These are phyloP conservation scores for Passalora sequoiae DNA, from an alignment of 2,329 filamentous ascomycete species.

Conservation along the genomic window DNA sequence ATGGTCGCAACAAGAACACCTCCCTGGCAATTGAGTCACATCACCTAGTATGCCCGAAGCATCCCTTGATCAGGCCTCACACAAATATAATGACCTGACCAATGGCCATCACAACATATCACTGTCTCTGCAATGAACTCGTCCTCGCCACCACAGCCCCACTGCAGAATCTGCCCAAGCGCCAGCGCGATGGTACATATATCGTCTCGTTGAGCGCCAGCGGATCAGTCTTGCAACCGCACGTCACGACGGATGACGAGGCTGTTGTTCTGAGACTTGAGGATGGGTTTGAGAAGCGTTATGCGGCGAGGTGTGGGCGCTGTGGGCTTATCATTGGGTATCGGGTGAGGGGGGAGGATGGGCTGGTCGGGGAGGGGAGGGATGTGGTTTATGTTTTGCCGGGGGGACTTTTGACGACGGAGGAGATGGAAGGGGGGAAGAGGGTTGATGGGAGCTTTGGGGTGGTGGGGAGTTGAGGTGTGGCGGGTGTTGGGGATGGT, in stretches of 20 bases:
- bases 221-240: constrained; percentile 14
- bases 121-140: constrained; percentile 63
- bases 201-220: constrained; percentile 50
- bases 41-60: too few species aligned
- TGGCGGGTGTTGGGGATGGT: constrained; percentile 1
- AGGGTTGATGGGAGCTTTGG: constrained; percentile 5
- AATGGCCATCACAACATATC: constrained; percentile 43
- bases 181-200: constrained; percentile 49
- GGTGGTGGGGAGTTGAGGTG: not conserved
- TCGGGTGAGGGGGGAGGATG: constrained; percentile 42
- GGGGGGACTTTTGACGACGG: constrained; percentile 54
- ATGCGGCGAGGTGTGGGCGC: constrained; percentile 54
- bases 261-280: constrained; percentile 28
- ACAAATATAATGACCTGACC: too few species aligned
- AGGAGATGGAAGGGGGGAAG: constrained; percentile 43
- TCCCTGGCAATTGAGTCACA: too few species aligned
- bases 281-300: constrained; percentile 64
- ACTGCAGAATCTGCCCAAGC: constrained; percentile 50
- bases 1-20: too few species aligned
- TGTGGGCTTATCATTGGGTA: constrained; percentile 61
- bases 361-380: constrained; percentile 33
- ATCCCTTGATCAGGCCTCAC: too few species aligned
- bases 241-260: constrained; percentile 13
- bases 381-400: constrained; percentile 58
- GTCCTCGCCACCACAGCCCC: constrained; percentile 56